These are phyloP conservation scores for Candida anutae DNA, from an alignment of 1,139 yeast species.

Conservation along the genomic window DNA sequence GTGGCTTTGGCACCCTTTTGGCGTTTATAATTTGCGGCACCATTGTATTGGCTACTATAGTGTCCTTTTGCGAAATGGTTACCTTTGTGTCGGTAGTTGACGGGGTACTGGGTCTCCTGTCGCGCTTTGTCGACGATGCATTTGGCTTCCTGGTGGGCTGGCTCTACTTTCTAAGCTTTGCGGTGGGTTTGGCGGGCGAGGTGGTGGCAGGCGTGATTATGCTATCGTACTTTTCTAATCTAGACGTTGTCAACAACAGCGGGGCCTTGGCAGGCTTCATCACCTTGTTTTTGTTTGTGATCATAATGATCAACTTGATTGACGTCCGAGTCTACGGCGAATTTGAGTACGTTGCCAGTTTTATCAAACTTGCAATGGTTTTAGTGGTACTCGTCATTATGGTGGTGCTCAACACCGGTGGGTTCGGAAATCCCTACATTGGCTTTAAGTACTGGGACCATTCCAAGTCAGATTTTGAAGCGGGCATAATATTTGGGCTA, in stretches of 20 bases:
- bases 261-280: conserved; percentile 60
- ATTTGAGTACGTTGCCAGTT: conserved; percentile 56
- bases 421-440: conserved; percentile 37
- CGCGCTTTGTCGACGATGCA: conserved; percentile 79
- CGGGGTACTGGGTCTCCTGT: conserved; percentile 67
- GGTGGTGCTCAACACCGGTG: conserved; percentile 52
- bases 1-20: conserved; percentile 72
- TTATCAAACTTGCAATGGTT: conserved; percentile 51
- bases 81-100: conserved; percentile 77
- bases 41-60: conserved; percentile 60
- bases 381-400: conserved; percentile 52
- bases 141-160: conserved; percentile 80
- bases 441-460: conserved; percentile 67
- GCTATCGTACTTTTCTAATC: conserved; percentile 54
- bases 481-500: conserved; percentile 54
- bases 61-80: conserved; percentile 81
- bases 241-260: conserved; percentile 39
- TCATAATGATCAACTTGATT: conserved; percentile 46
- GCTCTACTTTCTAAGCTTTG: conserved; percentile 68
- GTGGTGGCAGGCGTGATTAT: conserved; percentile 72
- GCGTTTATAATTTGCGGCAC: conserved; percentile 65
- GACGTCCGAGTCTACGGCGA: conserved; percentile 74
- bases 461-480: conserved; percentile 40
- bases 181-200: conserved; percentile 72
- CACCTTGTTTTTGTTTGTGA: conserved; percentile 45